Evolutionary conservation across 2,329 filamentous ascomycete species (phyloP).

Genomic region (Alternaria viburni): DNA sequence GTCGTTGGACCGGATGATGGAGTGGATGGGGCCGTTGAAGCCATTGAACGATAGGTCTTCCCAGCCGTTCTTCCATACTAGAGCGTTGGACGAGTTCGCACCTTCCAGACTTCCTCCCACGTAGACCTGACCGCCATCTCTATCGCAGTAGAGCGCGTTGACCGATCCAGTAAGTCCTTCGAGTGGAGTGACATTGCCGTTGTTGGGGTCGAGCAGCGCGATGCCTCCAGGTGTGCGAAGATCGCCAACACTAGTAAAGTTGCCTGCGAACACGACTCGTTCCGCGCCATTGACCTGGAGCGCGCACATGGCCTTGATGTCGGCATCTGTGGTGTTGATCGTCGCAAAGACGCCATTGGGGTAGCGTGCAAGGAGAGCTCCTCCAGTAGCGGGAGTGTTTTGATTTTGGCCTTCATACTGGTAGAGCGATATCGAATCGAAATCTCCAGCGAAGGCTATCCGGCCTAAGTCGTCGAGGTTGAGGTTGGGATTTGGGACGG

Average conservation of each 20-base stretch:
- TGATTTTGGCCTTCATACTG: slow-evolving; percentile 82
- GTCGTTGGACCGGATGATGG: slow-evolving; percentile 81
- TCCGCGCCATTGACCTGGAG: slow-evolving; percentile 72
- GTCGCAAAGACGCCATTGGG: slow-evolving; percentile 84
- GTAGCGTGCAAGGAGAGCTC: slow-evolving; percentile 78
- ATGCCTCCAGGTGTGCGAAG: slow-evolving; percentile 76
- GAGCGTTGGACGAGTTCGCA: slow-evolving; percentile 84
- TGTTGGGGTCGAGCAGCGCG: slow-evolving; percentile 79
- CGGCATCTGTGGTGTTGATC: slow-evolving; percentile 78
- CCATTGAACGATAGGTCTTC: slow-evolving; percentile 86
- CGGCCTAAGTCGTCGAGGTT: slow-evolving; percentile 80
- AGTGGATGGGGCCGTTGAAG: slow-evolving; percentile 89
- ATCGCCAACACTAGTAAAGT: slow-evolving; percentile 89
- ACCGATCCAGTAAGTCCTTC: slow-evolving; percentile 84
- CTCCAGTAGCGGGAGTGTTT: slow-evolving; percentile 70
- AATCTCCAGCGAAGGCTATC: slow-evolving; percentile 86
- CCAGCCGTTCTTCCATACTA: slow-evolving; percentile 78
- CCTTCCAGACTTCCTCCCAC: slow-evolving; percentile 86
- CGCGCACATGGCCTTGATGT: slow-evolving; percentile 87
- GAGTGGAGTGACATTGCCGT: slow-evolving; percentile 72
- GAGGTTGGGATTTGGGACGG: slow-evolving; percentile 73
- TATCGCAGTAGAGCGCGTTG: slow-evolving; percentile 81
- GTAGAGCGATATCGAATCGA: slow-evolving; percentile 89
- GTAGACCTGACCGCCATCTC: slow-evolving; percentile 78
- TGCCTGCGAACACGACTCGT: slow-evolving; percentile 87